phyloP scores from a whole-genome alignment of 164 flowering plant genomes.

The Euptelea pleiosperma region DNA sequence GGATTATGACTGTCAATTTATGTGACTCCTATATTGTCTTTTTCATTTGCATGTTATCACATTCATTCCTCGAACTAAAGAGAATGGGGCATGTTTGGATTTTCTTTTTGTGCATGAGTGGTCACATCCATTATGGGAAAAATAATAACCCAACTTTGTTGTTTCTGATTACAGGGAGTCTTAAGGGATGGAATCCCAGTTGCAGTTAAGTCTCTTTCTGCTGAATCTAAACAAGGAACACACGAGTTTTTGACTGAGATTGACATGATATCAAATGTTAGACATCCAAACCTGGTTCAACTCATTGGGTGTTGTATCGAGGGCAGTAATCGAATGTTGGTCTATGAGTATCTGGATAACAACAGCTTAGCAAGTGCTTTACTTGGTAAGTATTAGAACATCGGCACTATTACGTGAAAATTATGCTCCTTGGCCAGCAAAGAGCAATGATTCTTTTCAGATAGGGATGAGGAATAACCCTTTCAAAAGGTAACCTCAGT shows the following conservation, averaged over 20 bases:
- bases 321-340: conserved; percentile 56
- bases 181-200: conserved; percentile 61
- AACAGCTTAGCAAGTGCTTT: conserved; percentile 67
- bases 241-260: conserved; percentile 79
- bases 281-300: conserved; percentile 77
- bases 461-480: too few relatives aligned
- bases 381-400: conserved; percentile 43
- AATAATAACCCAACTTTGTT: conserved; percentile 2
- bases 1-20: too few relatives aligned
- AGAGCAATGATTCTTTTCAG: too few relatives aligned
- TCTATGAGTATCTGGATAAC: conserved; percentile 79
- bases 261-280: conserved; percentile 56
- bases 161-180: conserved; percentile 51
- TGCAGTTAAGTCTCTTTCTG: conserved; percentile 73
- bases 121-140: background rate
- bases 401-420: background rate
- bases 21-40: background rate
- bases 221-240: conserved; percentile 74
- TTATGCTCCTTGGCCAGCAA: background rate
- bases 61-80: too few relatives aligned
- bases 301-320: conserved; percentile 80
- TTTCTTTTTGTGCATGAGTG: background rate
- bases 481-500: too few relatives aligned
- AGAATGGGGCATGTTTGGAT: too few relatives aligned
- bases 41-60: too few relatives aligned